Conservation (phyloP, 306 rosid species). For the Lithocarpus polystachyus region DNA sequence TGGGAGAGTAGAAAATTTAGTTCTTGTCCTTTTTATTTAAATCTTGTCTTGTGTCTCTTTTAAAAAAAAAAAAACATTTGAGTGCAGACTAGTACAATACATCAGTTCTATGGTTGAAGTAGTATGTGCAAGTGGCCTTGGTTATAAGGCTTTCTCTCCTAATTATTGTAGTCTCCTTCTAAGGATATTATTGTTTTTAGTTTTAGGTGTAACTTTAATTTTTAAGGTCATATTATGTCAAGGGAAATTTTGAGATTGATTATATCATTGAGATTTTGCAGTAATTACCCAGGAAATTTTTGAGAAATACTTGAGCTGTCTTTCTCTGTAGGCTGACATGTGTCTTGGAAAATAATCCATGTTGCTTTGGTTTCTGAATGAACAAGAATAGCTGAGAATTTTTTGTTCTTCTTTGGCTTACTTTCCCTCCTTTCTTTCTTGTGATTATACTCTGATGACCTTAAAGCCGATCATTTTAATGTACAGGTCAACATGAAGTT, state of each 20-base stretch:
- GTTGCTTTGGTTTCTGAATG: not conserved
- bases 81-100: not conserved
- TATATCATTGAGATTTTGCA: not conserved
- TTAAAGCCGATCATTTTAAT: not conserved
- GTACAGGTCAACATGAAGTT: conserved; percentile 91
- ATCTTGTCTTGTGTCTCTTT: not conserved
- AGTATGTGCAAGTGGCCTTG: not conserved
- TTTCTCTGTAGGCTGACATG: not conserved
- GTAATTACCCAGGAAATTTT: not conserved
- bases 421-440: not conserved
- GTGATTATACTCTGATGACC: not conserved
- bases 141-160: not conserved
- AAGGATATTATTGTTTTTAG: not conserved
- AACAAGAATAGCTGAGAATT: not conserved
- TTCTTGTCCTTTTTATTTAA: not conserved
- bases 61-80: not conserved
- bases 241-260: not conserved
- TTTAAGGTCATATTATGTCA: not conserved
- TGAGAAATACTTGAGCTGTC: not conserved
- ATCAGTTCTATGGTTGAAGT: not conserved
- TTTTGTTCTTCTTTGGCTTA: not conserved
- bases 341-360: not conserved
- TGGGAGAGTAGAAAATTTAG: not conserved
- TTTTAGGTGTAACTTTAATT: not conserved
- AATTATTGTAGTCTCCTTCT: not conserved